phyloP scores from a whole-genome alignment of 768 basidiomycete species.

The Daedaleopsis nitida region DNA sequence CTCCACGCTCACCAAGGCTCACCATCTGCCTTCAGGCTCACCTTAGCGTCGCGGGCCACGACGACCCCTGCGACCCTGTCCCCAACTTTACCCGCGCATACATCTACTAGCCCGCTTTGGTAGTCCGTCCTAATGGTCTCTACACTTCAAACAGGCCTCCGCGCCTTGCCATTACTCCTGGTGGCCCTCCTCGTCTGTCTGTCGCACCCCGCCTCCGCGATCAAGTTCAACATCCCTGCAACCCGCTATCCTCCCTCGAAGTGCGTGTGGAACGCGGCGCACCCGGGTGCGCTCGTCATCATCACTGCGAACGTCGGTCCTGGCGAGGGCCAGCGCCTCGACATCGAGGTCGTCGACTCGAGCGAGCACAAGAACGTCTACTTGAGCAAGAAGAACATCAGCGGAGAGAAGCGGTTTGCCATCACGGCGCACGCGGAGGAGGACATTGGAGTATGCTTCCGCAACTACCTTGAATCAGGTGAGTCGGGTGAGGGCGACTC shows the following conservation, averaged over 20 bases:
- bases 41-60: constrained; percentile 6
- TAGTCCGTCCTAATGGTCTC: not conserved
- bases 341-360: constrained; percentile 94
- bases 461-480: constrained; percentile 78
- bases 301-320: constrained; percentile 92
- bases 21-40: not conserved
- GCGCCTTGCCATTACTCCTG: constrained; percentile 26
- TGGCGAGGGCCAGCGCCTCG: constrained; percentile 76
- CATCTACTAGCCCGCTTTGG: not conserved
- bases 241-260: constrained; percentile 73
- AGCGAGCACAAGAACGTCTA: constrained; percentile 85
- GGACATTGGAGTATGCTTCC: constrained; percentile 95
- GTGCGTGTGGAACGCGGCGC: constrained; percentile 96
- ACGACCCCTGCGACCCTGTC: not conserved
- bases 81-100: not conserved
- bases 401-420: constrained; percentile 89
- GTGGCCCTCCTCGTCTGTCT: constrained; percentile 33
- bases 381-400: constrained; percentile 84
- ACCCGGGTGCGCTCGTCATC: constrained; percentile 85
- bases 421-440: constrained; percentile 93
- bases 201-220: constrained; percentile 47
- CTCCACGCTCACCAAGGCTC: not conserved
- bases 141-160: not conserved
- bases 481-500: constrained; percentile 31
- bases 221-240: constrained; percentile 84